phyloP scores from a whole-genome alignment of 805 yeast species.

The Starmerella sirachaensis region DNA sequence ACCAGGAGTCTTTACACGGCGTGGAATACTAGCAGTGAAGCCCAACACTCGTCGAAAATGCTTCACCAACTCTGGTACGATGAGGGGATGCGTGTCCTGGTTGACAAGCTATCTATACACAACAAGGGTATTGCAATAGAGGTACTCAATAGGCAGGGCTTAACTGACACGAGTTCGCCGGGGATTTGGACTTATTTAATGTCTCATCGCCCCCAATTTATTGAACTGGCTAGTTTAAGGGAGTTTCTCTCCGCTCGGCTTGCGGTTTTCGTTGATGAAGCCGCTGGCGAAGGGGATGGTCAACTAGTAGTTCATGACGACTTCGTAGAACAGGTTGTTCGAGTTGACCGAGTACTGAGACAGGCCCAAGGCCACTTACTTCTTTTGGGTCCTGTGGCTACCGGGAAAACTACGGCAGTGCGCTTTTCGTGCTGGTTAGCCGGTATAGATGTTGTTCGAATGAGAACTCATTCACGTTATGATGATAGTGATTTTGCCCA shows the following conservation, averaged over 20 bases:
- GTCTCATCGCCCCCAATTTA: slow-evolving; percentile 14
- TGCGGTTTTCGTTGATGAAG: slow-evolving; percentile 67
- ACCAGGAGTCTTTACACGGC: slow-evolving; percentile 57
- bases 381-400: slow-evolving; percentile 66
- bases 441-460: slow-evolving; percentile 51
- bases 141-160: not conserved
- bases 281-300: slow-evolving; percentile 35
- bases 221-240: slow-evolving; percentile 32
- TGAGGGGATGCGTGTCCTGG: slow-evolving; percentile 67
- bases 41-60: slow-evolving; percentile 1
- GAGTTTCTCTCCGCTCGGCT: slow-evolving; percentile 53
- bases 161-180: not conserved
- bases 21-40: slow-evolving; percentile 5
- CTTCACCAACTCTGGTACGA: slow-evolving; percentile 63
- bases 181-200: slow-evolving; percentile 13
- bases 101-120: slow-evolving; percentile 44
- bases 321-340: slow-evolving; percentile 57
- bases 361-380: slow-evolving; percentile 88
- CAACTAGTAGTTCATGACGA: slow-evolving; percentile 55
- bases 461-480: slow-evolving; percentile 45
- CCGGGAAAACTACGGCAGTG: slow-evolving; percentile 67
- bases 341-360: slow-evolving; percentile 69
- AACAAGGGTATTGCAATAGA: not conserved
- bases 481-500: slow-evolving; percentile 53
- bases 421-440: slow-evolving; percentile 87